Conservation (phyloP, 305 asterid genomes). For the Stenogyne calaminthoides region DNA sequence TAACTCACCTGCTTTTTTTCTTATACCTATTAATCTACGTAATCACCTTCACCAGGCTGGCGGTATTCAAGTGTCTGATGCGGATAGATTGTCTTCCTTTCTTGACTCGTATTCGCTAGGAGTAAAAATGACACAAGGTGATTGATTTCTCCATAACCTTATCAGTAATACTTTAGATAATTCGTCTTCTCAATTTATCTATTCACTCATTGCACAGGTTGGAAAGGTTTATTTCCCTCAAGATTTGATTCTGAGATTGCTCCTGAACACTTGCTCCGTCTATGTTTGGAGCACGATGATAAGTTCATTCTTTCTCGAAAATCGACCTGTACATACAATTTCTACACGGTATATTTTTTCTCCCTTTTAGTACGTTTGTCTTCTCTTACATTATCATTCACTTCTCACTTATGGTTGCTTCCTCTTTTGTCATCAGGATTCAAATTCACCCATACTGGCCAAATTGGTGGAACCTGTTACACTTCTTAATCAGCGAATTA, state of each 20-base stretch:
- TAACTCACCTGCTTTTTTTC: not conserved
- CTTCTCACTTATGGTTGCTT: slow-evolving; percentile 16
- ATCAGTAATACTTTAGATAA: not conserved
- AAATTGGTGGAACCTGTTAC: slow-evolving; percentile 79
- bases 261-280: slow-evolving; percentile 83
- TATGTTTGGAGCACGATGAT: slow-evolving; percentile 81
- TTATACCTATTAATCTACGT: slow-evolving; percentile 6
- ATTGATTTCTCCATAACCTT: slow-evolving; percentile 25
- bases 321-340: slow-evolving; percentile 58
- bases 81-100: slow-evolving; percentile 63
- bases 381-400: not conserved
- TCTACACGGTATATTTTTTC: slow-evolving; percentile 61
- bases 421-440: slow-evolving; percentile 45
- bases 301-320: slow-evolving; percentile 45
- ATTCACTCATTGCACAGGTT: slow-evolving; percentile 38
- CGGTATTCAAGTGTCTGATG: slow-evolving; percentile 54
- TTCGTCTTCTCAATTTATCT: slow-evolving; percentile 14
- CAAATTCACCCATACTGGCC: slow-evolving; percentile 68
- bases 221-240: slow-evolving; percentile 63
- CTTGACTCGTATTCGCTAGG: slow-evolving; percentile 71
- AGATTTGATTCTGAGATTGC: slow-evolving; percentile 73
- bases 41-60: slow-evolving; percentile 56
- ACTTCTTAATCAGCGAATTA: slow-evolving; percentile 56
- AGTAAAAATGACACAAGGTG: slow-evolving; percentile 58
- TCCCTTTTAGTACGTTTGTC: slow-evolving; percentile 1